Conservation (phyloP, 805 yeast genomes). For the Candida ipomoeae region DNA sequence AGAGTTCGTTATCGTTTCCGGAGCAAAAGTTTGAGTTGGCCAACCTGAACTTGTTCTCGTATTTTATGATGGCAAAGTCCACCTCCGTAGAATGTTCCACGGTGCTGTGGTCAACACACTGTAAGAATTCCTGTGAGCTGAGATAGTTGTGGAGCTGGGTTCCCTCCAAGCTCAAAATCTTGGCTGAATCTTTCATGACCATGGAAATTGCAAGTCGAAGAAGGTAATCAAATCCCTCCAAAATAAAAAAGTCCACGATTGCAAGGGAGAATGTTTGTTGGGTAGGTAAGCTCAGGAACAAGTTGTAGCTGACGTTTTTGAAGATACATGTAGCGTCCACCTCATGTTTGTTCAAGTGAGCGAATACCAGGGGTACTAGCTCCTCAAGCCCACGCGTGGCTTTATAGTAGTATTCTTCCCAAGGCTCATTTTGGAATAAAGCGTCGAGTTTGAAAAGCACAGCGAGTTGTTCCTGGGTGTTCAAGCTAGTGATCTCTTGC, state of each 20-base stretch:
- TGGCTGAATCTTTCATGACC: constrained; percentile 15
- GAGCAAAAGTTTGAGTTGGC: constrained; percentile 36
- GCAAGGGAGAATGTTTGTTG: constrained; percentile 5
- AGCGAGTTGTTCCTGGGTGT: constrained; percentile 29
- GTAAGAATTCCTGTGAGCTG: constrained; percentile 2
- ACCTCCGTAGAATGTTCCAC: constrained; percentile 5
- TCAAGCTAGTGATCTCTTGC: constrained; percentile 17
- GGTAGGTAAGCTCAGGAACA: constrained; percentile 12
- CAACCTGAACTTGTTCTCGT: constrained; percentile 21
- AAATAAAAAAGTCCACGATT: constrained; percentile 33
- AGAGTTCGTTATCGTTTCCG: constrained; percentile 35
- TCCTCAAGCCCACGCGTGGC: constrained; percentile 36
- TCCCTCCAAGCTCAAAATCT: constrained; percentile 20
- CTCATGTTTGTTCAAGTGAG: constrained; percentile 36
- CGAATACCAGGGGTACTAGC: constrained; percentile 21
- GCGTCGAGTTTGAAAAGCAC: constrained; percentile 32
- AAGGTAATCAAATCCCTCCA: constrained; percentile 39
- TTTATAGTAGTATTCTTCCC: constrained; percentile 32
- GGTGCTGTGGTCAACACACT: background rate
- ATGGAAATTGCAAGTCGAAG: constrained; percentile 25
- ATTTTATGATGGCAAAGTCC: constrained; percentile 13
- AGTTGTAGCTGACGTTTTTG: constrained; percentile 19
- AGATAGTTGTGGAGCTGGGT: constrained; percentile 18
- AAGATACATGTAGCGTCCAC: constrained; percentile 23
- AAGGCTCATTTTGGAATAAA: constrained; percentile 22